These are phyloP conservation scores for Logfia minima DNA, from an alignment of 129 eudicot species.

Conservation along the genomic window DNA sequence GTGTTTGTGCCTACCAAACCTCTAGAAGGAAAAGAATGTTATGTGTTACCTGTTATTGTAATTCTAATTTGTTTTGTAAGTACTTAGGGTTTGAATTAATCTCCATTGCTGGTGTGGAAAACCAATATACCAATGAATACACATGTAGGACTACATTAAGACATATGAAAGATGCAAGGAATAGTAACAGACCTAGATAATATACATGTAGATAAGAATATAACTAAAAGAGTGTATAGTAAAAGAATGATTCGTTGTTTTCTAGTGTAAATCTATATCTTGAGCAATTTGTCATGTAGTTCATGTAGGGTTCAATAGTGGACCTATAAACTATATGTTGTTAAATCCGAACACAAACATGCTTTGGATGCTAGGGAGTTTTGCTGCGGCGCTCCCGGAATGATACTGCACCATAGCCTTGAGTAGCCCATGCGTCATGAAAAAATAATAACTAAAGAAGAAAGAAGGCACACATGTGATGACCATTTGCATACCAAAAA, in stretches of 20 bases:
- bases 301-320: background rate
- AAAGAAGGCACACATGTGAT: too few relatives aligned
- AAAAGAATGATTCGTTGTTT: too few relatives aligned
- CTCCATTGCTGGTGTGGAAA: background rate
- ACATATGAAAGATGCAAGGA: background rate
- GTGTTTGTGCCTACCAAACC: background rate
- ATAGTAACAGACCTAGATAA: constrained; percentile 7
- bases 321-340: background rate
- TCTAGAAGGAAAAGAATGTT: background rate
- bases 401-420: too few relatives aligned
- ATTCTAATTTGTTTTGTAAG: background rate
- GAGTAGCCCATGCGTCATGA: too few relatives aligned
- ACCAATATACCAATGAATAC: background rate
- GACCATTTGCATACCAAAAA: background rate
- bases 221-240: background rate
- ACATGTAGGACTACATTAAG: background rate
- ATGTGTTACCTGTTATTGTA: too few relatives aligned
- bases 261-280: background rate
- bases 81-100: background rate
- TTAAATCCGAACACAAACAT: background rate
- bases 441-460: too few relatives aligned
- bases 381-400: too few relatives aligned
- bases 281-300: constrained; percentile 4
- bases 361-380: background rate
- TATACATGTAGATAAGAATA: background rate